Conservation (phyloP, 169 alveolate genomes). For the Plasmodium adleri region DNA sequence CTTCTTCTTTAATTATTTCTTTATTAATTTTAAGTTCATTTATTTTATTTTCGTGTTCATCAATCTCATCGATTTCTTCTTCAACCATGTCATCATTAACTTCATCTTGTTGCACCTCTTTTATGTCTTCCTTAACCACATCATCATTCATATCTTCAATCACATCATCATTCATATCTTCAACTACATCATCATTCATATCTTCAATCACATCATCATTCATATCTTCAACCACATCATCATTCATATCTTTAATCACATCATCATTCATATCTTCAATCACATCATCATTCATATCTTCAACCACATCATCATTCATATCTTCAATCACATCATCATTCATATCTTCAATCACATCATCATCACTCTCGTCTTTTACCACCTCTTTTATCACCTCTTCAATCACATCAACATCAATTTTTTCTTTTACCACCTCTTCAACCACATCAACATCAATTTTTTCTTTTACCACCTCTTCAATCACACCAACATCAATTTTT, state of each 20-base stretch:
- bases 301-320: background rate
- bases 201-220: background rate
- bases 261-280: background rate
- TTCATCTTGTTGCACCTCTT: background rate
- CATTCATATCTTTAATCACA: background rate
- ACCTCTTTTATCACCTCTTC: background rate
- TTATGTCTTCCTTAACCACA: background rate
- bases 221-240: background rate
- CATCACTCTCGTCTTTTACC: background rate
- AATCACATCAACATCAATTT: background rate
- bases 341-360: background rate
- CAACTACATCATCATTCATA: background rate
- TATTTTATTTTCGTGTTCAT: background rate
- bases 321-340: constrained; percentile 6
- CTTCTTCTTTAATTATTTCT: background rate
- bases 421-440: background rate
- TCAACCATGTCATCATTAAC: background rate
- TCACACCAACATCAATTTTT: background rate
- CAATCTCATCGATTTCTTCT: background rate
- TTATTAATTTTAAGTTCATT: too few species aligned
- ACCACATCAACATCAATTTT: background rate
- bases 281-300: background rate
- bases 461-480: background rate
- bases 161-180: background rate
- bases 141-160: background rate